Conservation (phyloP, 2,329 filamentous ascomycete genomes). For the Sordariomycetes sp. region DNA sequence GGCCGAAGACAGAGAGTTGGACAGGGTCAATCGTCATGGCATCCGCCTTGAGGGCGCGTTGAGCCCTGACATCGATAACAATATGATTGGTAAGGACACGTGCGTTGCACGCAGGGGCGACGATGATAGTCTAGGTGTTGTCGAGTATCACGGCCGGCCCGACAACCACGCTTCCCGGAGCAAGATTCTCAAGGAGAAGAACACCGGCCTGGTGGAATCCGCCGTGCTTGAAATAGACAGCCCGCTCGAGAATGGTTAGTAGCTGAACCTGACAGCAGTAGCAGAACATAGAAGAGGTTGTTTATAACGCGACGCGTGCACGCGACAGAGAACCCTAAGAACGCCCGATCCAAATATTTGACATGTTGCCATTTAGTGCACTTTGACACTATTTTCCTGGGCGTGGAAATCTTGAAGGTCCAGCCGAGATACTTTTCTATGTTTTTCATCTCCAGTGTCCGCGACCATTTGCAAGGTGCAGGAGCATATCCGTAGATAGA, state of each 20-base stretch:
- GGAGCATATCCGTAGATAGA: no score
- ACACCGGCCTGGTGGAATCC: not conserved
- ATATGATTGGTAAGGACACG: conserved; percentile 74
- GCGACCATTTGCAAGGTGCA: no score
- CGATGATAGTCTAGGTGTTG: conserved; percentile 54
- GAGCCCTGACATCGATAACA: conserved; percentile 59
- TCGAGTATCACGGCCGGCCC: not conserved
- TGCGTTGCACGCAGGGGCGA: conserved; percentile 36
- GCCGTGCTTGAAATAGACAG: not conserved
- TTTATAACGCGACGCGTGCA: no score
- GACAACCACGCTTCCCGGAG: conserved; percentile 17
- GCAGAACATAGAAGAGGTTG: not conserved
- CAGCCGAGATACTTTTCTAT: no score
- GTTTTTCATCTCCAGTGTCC: no score
- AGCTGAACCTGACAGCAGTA: not conserved
- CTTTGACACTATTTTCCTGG: no score
- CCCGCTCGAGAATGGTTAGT: not conserved
- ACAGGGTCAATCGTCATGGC: conserved; percentile 36
- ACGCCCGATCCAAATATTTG: no score
- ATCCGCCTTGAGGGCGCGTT: not conserved
- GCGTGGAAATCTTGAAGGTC: no score
- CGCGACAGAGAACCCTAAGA: not conserved
- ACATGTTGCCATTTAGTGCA: no score
- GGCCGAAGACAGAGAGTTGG: conserved; percentile 66
- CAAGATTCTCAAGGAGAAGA: conserved; percentile 17